phyloP scores from a whole-genome alignment of 2,329 filamentous ascomycete genomes.

The Colletotrichum melonis region DNA sequence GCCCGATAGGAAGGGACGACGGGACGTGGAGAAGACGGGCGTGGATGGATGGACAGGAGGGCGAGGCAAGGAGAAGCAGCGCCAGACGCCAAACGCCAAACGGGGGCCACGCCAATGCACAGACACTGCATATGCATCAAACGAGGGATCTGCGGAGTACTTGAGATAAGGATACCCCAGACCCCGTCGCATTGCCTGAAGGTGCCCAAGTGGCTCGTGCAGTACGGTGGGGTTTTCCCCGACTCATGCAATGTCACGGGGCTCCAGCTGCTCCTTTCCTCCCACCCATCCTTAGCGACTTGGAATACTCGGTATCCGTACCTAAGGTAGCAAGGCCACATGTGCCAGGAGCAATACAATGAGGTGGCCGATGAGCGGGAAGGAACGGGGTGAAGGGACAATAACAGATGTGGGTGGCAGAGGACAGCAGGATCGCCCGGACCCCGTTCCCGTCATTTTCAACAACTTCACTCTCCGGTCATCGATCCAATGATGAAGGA shows the following conservation, averaged over 20 bases:
- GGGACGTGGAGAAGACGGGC: slow-evolving; percentile 13
- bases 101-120: slow-evolving; percentile 1
- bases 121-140: slow-evolving; percentile 1
- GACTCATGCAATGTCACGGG: slow-evolving; percentile 32
- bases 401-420: background rate
- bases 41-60: background rate
- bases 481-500: background rate
- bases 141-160: background rate
- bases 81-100: slow-evolving; percentile 23
- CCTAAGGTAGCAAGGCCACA: background rate
- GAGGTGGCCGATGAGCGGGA: background rate
- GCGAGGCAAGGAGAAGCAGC: slow-evolving; percentile 8
- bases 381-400: background rate
- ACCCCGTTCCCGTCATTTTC: background rate
- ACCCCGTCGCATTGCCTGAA: slow-evolving; percentile 22
- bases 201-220: background rate
- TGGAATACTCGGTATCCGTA: too few species aligned
- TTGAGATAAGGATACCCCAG: slow-evolving; percentile 30
- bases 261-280: slow-evolving; percentile 15
- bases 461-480: background rate
- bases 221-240: slow-evolving; percentile 4
- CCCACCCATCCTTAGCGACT: background rate
- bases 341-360: too few species aligned
- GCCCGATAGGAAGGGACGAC: slow-evolving; percentile 32
- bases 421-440: background rate